A percentile compares a stretch with the other conserved stretches of the same genome.
phyloP scores from a whole-genome alignment of 2,329 filamentous ascomycete genomes.

The Setomelanomma holmii region DNA sequence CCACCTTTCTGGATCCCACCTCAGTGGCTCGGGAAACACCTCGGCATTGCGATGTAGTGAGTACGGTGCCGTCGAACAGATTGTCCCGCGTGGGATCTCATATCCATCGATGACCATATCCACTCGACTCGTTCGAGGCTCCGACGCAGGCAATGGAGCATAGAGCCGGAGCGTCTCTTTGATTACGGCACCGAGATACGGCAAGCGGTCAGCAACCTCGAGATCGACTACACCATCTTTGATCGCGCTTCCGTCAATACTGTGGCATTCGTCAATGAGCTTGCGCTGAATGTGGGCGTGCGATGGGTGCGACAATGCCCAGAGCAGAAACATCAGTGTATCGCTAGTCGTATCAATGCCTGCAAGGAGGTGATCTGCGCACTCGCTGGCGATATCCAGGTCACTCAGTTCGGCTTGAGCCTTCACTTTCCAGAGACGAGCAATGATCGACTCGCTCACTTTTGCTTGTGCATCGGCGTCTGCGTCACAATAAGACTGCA shows the following conservation, averaged over 20 bases:
- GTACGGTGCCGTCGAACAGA: constrained; percentile 51
- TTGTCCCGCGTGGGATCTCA: constrained; percentile 41
- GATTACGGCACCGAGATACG: constrained; percentile 58
- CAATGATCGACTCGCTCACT: constrained; percentile 11
- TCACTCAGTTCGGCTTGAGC: constrained; percentile 41
- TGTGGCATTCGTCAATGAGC: constrained; percentile 53
- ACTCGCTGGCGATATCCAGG: constrained; percentile 61
- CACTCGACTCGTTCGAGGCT: constrained; percentile 54
- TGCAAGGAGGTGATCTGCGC: constrained; percentile 61
- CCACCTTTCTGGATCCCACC: constrained; percentile 47
- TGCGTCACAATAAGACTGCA: constrained; percentile 26
- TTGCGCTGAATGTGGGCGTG: constrained; percentile 53
- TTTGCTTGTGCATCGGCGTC: background rate
- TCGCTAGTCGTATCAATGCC: constrained; percentile 62
- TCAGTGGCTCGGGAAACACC: constrained; percentile 36
- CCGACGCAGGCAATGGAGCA: constrained; percentile 59
- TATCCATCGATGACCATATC: constrained; percentile 49
- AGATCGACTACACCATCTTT: constrained; percentile 31
- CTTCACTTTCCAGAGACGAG: constrained; percentile 11
- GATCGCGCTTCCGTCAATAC: constrained; percentile 19
- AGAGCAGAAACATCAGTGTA: constrained; percentile 51
- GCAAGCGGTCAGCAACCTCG: constrained; percentile 49
- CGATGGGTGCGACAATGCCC: constrained; percentile 48
- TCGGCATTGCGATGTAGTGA: constrained; percentile 46
- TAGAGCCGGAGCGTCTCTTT: constrained; percentile 60